Conservation (phyloP, 2,329 filamentous ascomycete genomes). For the Neurospora sp. region DNA sequence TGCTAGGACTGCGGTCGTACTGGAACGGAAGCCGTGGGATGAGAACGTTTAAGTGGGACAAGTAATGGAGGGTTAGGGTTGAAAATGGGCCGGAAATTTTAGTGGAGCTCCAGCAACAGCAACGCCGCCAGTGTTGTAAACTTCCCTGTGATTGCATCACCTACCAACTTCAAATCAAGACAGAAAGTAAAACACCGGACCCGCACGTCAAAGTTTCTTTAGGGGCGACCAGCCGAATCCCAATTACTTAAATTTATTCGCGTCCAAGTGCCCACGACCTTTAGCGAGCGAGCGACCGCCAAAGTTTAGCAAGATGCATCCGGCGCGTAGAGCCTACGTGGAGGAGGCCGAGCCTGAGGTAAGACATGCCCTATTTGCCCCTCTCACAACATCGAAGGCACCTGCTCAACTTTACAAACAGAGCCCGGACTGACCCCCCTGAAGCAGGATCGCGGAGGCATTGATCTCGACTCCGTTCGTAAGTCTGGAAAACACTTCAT, state of each 20-base stretch:
- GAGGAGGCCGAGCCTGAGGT: conserved; percentile 69
- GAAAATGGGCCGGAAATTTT: background rate
- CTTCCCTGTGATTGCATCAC: background rate
- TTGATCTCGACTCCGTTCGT: conserved; percentile 41
- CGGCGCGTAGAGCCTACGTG: conserved; percentile 84
- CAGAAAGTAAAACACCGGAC: background rate
- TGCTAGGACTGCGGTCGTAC: background rate
- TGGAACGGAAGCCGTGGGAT: background rate
- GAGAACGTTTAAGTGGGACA: background rate
- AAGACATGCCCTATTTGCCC: conserved; percentile 24
- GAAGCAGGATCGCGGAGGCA: conserved; percentile 26
- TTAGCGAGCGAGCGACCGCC: background rate
- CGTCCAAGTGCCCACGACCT: background rate
- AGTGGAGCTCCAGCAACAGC: background rate
- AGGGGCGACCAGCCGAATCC: background rate
- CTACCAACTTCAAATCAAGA: background rate
- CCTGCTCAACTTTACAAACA: conserved; percentile 14
- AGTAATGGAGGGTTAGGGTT: background rate
- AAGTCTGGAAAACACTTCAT: conserved; percentile 10
- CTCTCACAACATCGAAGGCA: conserved; percentile 12
- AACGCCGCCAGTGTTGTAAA: background rate
- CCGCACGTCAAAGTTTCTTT: background rate
- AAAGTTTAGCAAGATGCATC: conserved; percentile 58
- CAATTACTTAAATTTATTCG: background rate
- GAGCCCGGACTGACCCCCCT: conserved; percentile 16